Evolutionary conservation across 2,329 filamentous ascomycete species (phyloP).

Genomic region (Dothistroma pini): DNA sequence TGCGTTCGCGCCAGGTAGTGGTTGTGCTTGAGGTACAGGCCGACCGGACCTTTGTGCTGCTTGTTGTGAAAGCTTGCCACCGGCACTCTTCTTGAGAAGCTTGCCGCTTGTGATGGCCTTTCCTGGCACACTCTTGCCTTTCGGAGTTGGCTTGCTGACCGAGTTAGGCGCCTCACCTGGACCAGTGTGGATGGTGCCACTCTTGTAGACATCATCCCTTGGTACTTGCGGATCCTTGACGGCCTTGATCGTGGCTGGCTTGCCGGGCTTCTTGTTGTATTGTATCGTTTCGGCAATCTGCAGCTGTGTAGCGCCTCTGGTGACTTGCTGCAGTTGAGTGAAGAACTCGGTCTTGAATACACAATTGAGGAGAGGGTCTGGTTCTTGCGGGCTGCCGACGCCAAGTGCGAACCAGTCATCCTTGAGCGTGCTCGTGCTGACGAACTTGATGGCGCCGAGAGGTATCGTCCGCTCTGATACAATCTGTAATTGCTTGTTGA

Average conservation of each 20-base stretch:
- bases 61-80: slow-evolving; percentile 65
- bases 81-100: slow-evolving; percentile 71
- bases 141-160: slow-evolving; percentile 77
- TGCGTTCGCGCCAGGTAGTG: slow-evolving; percentile 32
- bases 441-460: slow-evolving; percentile 81
- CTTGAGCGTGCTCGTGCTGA: slow-evolving; percentile 73
- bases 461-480: slow-evolving; percentile 76
- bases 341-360: slow-evolving; percentile 97
- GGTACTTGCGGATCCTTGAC: slow-evolving; percentile 76
- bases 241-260: slow-evolving; percentile 83
- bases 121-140: slow-evolving; percentile 77
- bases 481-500: slow-evolving; percentile 79
- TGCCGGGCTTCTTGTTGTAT: slow-evolving; percentile 97
- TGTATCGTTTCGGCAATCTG: slow-evolving; percentile 82
- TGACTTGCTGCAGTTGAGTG: slow-evolving; percentile 77
- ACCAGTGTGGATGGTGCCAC: slow-evolving; percentile 80
- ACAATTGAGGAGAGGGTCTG: slow-evolving; percentile 91
- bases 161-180: slow-evolving; percentile 81
- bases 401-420: slow-evolving; percentile 98
- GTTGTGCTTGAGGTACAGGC: slow-evolving; percentile 47
- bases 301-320: slow-evolving; percentile 75
- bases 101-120: slow-evolving; percentile 92
- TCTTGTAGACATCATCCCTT: slow-evolving; percentile 85
- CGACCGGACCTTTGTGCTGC: slow-evolving; percentile 44
- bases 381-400: slow-evolving; percentile 82